phyloP scores from a whole-genome alignment of 257 asterid species.

The Nicotiana paniculata region DNA sequence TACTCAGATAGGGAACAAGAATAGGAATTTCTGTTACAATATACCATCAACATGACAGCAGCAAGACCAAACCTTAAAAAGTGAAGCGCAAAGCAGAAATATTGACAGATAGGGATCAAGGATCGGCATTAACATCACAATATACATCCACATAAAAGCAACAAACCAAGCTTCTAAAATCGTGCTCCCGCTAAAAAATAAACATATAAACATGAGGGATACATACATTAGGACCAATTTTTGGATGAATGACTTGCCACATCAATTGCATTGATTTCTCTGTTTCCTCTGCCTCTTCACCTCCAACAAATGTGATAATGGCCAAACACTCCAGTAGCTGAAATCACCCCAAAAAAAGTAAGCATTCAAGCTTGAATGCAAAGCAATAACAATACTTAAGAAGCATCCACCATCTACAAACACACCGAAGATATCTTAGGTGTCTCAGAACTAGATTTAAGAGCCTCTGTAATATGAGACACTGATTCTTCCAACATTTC shows the following conservation, averaged over 20 bases:
- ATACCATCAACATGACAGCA: background rate
- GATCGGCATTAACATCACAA: background rate
- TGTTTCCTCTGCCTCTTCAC: constrained; percentile 74
- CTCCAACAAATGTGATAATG: constrained; percentile 80
- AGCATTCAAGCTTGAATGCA: background rate
- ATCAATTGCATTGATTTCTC: constrained; percentile 82
- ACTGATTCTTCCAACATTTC: constrained; percentile 83
- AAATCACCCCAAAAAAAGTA: background rate
- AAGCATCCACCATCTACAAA: constrained; percentile 2
- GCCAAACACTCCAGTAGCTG: constrained; percentile 92
- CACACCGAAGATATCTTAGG: constrained; percentile 64
- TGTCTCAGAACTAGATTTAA: constrained; percentile 54
- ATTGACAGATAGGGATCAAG: background rate
- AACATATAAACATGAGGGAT: background rate
- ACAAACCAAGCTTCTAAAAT: background rate
- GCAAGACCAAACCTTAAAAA: background rate
- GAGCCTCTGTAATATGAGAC: constrained; percentile 72
- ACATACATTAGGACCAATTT: constrained; percentile 88
- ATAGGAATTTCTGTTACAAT: background rate
- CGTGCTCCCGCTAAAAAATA: background rate
- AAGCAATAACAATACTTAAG: background rate
- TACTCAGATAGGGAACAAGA: background rate
- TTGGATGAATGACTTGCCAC: constrained; percentile 96
- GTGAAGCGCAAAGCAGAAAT: background rate
- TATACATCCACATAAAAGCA: background rate